Percentiles rank a stretch among this genome's conserved stretches.
phyloP scores from a whole-genome alignment of 1,139 yeast species.

The Magnusiomyces suaveolens region DNA sequence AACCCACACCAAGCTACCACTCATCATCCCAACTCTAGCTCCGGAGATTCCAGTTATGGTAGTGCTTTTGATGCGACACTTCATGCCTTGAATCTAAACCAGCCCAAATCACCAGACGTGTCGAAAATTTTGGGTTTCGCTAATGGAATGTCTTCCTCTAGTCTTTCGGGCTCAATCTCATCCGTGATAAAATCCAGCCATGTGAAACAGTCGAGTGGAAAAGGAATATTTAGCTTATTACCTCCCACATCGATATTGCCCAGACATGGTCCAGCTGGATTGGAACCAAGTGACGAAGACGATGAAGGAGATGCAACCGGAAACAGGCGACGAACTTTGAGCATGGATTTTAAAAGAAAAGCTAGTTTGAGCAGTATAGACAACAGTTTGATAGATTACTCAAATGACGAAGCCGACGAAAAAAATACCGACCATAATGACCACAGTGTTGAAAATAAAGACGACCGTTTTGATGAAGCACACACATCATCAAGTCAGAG shows the following conservation, averaged over 20 bases:
- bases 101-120: too few relatives aligned
- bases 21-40: too few relatives aligned
- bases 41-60: too few relatives aligned
- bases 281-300: background rate
- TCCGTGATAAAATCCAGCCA: background rate
- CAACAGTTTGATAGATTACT: background rate
- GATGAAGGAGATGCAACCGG: background rate
- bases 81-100: too few relatives aligned
- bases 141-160: too few relatives aligned
- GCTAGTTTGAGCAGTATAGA: background rate
- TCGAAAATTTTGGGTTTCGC: too few relatives aligned
- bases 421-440: background rate
- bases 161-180: background rate
- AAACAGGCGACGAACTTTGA: background rate
- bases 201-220: conserved; percentile 1
- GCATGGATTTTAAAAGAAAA: background rate
- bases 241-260: background rate
- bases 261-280: background rate
- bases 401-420: background rate
- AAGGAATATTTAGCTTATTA: background rate
- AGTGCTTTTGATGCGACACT: too few relatives aligned
- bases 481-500: background rate
- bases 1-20: too few relatives aligned
- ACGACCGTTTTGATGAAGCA: background rate
- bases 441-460: background rate